Base-by-base conservation (phyloP, 352 stramenopile genomes). In the Phytophthora litchii region DNA sequence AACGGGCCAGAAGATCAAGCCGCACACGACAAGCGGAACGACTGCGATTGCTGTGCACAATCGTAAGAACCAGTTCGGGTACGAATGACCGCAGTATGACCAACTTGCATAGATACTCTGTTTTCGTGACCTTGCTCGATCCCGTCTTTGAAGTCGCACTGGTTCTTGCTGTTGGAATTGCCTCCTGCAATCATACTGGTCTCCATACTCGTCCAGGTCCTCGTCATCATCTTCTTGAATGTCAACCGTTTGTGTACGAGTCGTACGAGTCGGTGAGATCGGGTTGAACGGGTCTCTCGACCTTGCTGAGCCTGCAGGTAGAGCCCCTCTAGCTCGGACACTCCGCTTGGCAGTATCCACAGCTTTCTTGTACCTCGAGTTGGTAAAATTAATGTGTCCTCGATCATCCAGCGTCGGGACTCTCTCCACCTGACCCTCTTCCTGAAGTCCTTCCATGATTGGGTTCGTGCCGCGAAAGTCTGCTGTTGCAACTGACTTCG, bases 91-190 rank as follows among this genome's bases (percentile, higher is more conserved):
- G 36, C 74, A 72, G 51, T 63, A 83, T 7, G 60, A 64, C 74
- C 74, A 83, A 20, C 47, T 75, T 8, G 57, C 47, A 41, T 73
- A 72, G 19, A 78, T 74, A 41, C 67, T 83, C 17, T 65, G 67
- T 54, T 80, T 80, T 23, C 67, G 54, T 1, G 67, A 76, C 12
- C 70, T 60, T 17, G 67, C 57, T 0, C 67, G 62, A 14, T 36
- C 51, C 0, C 48, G 56, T 0, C 40, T 46, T 14, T 60, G 63
- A n/a, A 37, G 11, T 4, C 47, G 70, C n/a, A 7, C 34, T 38
- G 34, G 47, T 34, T 64, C 42, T 31, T 63, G 61, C 12, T 58
- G 58, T 27, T 54, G 56, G 27, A 63, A 56, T 17, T 61, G 52
- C 19, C 45, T 60, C n/a, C 40, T n/a, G n/a, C 35, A 49, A 12